Percentiles rank a stretch among this genome's conserved stretches.
phyloP scores from a whole-genome alignment of 2,329 filamentous ascomycete genomes.

The Venturia effusa region DNA sequence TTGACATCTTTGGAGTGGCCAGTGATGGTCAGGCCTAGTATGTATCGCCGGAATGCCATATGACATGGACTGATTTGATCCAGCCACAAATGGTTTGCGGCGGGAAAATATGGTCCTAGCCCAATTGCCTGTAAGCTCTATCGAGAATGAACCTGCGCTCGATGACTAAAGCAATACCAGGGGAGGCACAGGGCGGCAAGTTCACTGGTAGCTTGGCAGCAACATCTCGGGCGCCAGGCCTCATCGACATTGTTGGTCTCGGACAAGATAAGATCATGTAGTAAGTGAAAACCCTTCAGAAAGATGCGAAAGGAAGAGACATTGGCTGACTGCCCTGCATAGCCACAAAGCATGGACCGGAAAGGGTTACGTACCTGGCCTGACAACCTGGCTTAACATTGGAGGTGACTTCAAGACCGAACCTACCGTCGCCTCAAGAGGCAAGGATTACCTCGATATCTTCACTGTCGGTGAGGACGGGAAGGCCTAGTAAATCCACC shows the following conservation, averaged over 20 bases:
- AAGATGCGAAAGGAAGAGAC: no score
- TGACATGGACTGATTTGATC: neutral
- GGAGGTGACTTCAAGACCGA: conserved; percentile 2
- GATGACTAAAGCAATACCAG: neutral
- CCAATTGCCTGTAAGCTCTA: neutral
- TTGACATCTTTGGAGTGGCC: neutral
- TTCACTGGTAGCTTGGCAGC: neutral
- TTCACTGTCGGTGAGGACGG: neutral
- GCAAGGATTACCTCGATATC: neutral
- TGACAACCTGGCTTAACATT: neutral
- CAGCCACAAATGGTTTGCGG: neutral
- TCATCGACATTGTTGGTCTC: neutral
- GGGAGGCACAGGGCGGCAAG: neutral
- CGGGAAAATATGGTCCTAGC: neutral
- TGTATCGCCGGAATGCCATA: neutral
- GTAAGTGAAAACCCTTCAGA: neutral
- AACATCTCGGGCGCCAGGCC: neutral
- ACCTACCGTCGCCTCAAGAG: conserved; percentile 12
- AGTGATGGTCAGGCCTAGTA: neutral
- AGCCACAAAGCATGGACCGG: neutral
- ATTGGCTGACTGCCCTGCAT: neutral
- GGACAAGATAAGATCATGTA: neutral
- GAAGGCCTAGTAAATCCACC: neutral
- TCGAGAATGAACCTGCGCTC: neutral
- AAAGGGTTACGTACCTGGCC: neutral